These are phyloP conservation scores for Platanthera guangdongensis DNA, from an alignment of 106 monocot genomes.

Conservation along the genomic window DNA sequence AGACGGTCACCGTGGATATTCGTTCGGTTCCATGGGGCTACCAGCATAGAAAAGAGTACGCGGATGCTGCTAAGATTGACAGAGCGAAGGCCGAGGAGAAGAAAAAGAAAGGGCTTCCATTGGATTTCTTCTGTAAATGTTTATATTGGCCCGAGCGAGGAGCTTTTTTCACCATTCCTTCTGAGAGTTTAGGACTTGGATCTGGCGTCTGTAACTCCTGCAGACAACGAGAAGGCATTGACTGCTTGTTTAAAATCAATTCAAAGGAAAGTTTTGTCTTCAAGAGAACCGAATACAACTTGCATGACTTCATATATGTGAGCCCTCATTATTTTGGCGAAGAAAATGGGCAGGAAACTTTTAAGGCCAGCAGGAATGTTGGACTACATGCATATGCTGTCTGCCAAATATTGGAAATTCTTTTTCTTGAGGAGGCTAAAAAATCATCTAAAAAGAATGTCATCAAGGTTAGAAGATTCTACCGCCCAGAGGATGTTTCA, in stretches of 20 bases:
- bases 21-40: constrained; percentile 60
- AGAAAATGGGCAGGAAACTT: constrained; percentile 44
- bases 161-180: constrained; percentile 58
- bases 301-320: constrained; percentile 74
- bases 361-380: constrained; percentile 83
- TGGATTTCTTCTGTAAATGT: constrained; percentile 77
- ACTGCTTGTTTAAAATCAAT: constrained; percentile 35
- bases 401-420: constrained; percentile 60
- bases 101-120: constrained; percentile 74
- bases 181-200: constrained; percentile 60
- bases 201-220: constrained; percentile 77
- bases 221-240: constrained; percentile 31
- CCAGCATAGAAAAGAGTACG: constrained; percentile 53
- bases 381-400: constrained; percentile 73
- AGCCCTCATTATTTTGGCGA: constrained; percentile 52
- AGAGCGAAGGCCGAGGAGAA: constrained; percentile 69
- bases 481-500: constrained; percentile 90
- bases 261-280: constrained; percentile 42
- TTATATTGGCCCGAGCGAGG: constrained; percentile 86
- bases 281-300: constrained; percentile 52
- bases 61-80: constrained; percentile 44
- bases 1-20: constrained; percentile 51
- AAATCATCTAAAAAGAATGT: constrained; percentile 27
- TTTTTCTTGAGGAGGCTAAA: constrained; percentile 24
- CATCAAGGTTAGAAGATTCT: constrained; percentile 78